phyloP scores from a whole-genome alignment of 371 early-diverging fungal genomes.

The Batkoa obscura region DNA sequence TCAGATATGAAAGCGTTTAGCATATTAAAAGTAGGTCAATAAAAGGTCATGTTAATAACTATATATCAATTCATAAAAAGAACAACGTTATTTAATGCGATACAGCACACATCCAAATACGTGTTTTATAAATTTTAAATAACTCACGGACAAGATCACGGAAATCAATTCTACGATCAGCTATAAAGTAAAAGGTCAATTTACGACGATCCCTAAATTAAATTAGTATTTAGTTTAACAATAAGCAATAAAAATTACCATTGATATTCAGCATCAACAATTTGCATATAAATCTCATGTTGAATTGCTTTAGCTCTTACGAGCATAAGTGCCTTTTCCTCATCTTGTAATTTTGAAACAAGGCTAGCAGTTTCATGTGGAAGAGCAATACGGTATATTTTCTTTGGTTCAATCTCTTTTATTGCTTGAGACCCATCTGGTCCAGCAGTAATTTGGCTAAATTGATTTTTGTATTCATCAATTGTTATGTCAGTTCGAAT shows the following conservation, averaged over 20 bases:
- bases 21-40: too few species aligned
- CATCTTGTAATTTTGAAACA: constrained; percentile 59
- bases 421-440: constrained; percentile 9
- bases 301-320: constrained; percentile 77
- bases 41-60: too few species aligned
- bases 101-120: constrained; percentile 94
- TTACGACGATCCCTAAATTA: constrained; percentile 72
- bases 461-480: constrained; percentile 13
- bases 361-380: constrained; percentile 51
- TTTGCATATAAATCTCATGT: constrained; percentile 76
- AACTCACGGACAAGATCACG: constrained; percentile 94
- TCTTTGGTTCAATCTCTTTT: constrained; percentile 67
- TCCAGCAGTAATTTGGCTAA: constrained; percentile 7
- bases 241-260: constrained; percentile 29
- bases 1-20: too few species aligned
- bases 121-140: constrained; percentile 96
- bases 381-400: constrained; percentile 68
- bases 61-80: too few species aligned
- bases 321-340: constrained; percentile 62
- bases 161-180: constrained; percentile 95
- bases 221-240: not conserved
- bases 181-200: constrained; percentile 85
- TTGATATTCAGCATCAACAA: constrained; percentile 93
- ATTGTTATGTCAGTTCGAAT: constrained; percentile 33
- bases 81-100: too few species aligned